Percentiles rank a stretch among this genome's conserved stretches.
Evolutionary conservation across 345 rosid species (phyloP).

Genomic region (Brassica rapa): DNA sequence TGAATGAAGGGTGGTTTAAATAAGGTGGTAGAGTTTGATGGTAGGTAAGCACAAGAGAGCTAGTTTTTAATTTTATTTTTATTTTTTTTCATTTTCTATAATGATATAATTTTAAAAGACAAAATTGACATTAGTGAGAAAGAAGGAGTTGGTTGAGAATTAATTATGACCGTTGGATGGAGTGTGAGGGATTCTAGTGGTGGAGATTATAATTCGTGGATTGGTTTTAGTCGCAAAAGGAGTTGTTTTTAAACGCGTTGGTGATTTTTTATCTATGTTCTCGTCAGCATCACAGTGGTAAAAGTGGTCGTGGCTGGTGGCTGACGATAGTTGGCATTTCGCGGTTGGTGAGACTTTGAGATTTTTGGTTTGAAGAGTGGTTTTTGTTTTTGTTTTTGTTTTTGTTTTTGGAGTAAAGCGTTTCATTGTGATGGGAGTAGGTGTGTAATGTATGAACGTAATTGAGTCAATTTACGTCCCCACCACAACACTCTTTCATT

Average conservation of each 20-base stretch:
- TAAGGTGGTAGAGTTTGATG: constrained; percentile 38
- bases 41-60: constrained; percentile 40
- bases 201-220: constrained; percentile 39
- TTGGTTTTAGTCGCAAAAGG: constrained; percentile 33
- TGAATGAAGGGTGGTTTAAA: constrained; percentile 38
- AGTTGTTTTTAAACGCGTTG: constrained; percentile 12
- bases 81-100: neutral
- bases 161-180: constrained; percentile 38
- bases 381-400: neutral
- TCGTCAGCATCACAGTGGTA: constrained; percentile 37
- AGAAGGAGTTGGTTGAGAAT: constrained; percentile 37
- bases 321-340: constrained; percentile 35
- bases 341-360: constrained; percentile 43
- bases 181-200: constrained; percentile 25
- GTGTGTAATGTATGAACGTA: constrained; percentile 41
- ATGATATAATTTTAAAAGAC: neutral
- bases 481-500: constrained; percentile 25
- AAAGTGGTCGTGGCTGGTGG: constrained; percentile 43
- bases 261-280: constrained; percentile 6
- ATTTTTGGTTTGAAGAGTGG: neutral
- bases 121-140: constrained; percentile 2
- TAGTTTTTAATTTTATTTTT: neutral
- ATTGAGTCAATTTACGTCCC: constrained; percentile 38
- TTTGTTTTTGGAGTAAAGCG: constrained; percentile 30
- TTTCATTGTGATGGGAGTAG: constrained; percentile 41